Conservation (phyloP, 1,139 yeast genomes). For the Geotrichum aggregatum region DNA sequence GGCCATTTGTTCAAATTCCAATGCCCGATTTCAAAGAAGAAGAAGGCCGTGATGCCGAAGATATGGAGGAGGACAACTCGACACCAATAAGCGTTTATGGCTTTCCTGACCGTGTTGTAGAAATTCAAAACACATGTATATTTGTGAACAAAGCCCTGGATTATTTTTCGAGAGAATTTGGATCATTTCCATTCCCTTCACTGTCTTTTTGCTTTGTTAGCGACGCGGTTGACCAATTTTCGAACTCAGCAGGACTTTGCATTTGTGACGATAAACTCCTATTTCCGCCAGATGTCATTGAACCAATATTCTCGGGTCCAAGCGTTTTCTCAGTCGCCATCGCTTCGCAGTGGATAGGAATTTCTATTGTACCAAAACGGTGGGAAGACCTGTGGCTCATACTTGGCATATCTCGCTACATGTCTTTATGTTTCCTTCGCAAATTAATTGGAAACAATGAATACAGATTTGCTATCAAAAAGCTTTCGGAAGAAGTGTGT, state of each 20-base stretch:
- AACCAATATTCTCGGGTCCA: constrained; percentile 70
- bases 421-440: constrained; percentile 69
- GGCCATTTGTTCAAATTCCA: constrained; percentile 67
- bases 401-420: constrained; percentile 76
- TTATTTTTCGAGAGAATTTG: constrained; percentile 80
- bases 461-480: constrained; percentile 65
- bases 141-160: constrained; percentile 76
- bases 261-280: constrained; percentile 59
- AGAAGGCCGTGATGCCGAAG: constrained; percentile 40
- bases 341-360: constrained; percentile 91
- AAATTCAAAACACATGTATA: constrained; percentile 70
- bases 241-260: constrained; percentile 72
- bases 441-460: constrained; percentile 80
- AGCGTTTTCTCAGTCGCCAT: constrained; percentile 64
- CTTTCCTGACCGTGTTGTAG: constrained; percentile 52
- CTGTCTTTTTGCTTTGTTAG: constrained; percentile 73
- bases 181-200: constrained; percentile 86
- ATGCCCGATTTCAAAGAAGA: constrained; percentile 41
- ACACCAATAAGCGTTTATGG: constrained; percentile 53
- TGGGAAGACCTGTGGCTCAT: constrained; percentile 91
- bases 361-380: constrained; percentile 77
- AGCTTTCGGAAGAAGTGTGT: constrained; percentile 61
- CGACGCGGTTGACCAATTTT: constrained; percentile 48
- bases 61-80: constrained; percentile 37
- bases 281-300: constrained; percentile 75